These are phyloP conservation scores for Pseudonectria foliicola DNA, from an alignment of 2,329 filamentous ascomycete species.

Conservation along the genomic window DNA sequence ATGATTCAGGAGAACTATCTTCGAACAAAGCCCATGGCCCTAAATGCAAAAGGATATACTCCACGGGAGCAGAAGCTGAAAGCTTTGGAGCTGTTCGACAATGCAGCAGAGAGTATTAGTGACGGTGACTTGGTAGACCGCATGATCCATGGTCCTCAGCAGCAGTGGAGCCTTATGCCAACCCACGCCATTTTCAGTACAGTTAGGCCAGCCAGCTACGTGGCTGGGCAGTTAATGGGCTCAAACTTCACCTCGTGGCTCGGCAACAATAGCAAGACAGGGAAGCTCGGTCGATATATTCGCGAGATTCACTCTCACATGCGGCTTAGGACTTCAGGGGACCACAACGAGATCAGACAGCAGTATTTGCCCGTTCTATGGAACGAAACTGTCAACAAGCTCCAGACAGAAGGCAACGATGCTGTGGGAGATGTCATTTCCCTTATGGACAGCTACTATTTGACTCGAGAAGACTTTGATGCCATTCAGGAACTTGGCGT, in stretches of 20 bases:
- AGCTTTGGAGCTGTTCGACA: slow-evolving; percentile 75
- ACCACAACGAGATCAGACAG: slow-evolving; percentile 88
- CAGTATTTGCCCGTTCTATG: slow-evolving; percentile 88
- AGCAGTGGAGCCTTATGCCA: slow-evolving; percentile 98
- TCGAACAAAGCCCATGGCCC: slow-evolving; percentile 64
- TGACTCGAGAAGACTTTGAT: slow-evolving; percentile 93
- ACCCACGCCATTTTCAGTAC: slow-evolving; percentile 94
- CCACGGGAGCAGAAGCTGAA: slow-evolving; percentile 70
- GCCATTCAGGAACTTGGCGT: slow-evolving; percentile 86
- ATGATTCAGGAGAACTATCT: slow-evolving; percentile 99
- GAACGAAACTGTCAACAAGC: slow-evolving; percentile 66
- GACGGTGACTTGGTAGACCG: slow-evolving; percentile 93
- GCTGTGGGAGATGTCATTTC: slow-evolving; percentile 77
- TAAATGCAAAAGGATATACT: slow-evolving; percentile 48
- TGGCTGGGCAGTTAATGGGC: slow-evolving; percentile 68
- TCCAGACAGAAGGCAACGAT: slow-evolving; percentile 76
- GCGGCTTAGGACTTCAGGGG: slow-evolving; percentile 82
- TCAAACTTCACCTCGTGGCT: slow-evolving; percentile 86
- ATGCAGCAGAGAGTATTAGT: slow-evolving; percentile 91
- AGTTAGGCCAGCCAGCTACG: slow-evolving; percentile 80
- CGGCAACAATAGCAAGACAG: slow-evolving; percentile 85
- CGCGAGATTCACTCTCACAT: slow-evolving; percentile 97
- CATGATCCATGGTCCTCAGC: slow-evolving; percentile 97
- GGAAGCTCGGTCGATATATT: slow-evolving; percentile 69
- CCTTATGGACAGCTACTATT: slow-evolving; percentile 93